These are phyloP conservation scores for Neostapfia colusana DNA, from an alignment of 176 grass and related monocot genomes.

Conservation along the genomic window DNA sequence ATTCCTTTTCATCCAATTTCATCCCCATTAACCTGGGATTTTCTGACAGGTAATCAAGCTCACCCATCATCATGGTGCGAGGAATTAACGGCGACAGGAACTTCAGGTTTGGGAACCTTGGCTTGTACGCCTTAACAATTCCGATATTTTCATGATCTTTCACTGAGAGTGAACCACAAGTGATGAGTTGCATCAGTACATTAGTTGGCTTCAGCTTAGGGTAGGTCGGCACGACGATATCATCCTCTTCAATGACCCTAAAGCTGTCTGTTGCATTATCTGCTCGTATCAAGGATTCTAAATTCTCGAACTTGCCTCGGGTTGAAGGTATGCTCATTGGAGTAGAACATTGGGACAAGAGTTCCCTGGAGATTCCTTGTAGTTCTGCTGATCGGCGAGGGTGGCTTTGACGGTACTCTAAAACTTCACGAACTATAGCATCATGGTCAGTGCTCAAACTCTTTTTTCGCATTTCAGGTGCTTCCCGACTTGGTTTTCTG, in stretches of 20 bases:
- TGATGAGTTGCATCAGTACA: constrained; percentile 87
- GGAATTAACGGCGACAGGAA: constrained; percentile 62
- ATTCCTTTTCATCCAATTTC: constrained; percentile 80
- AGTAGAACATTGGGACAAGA: constrained; percentile 45
- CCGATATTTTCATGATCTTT: constrained; percentile 61
- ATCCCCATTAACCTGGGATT: constrained; percentile 52
- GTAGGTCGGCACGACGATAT: constrained; percentile 57
- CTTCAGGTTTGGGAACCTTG: constrained; percentile 66
- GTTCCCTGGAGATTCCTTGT: constrained; percentile 37
- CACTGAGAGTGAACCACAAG: constrained; percentile 79
- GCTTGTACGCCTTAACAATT: constrained; percentile 59
- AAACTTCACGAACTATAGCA: constrained; percentile 38
- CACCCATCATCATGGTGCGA: constrained; percentile 64
- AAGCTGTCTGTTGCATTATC: constrained; percentile 56
- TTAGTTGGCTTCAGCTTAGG: constrained; percentile 63
- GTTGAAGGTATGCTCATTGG: constrained; percentile 39
- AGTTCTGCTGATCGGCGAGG: constrained; percentile 33
- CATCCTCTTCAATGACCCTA: constrained; percentile 71
- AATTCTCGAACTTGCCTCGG: constrained; percentile 60
- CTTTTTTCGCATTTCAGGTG: constrained; percentile 40
- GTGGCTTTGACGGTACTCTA: constrained; percentile 33
- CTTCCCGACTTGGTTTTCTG: constrained; percentile 17
- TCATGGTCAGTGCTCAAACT: constrained; percentile 46
- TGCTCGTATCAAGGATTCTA: constrained; percentile 75
- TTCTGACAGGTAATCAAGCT: constrained; percentile 68